Conservation (phyloP, 805 yeast species). For the Danielia reshetovae region DNA sequence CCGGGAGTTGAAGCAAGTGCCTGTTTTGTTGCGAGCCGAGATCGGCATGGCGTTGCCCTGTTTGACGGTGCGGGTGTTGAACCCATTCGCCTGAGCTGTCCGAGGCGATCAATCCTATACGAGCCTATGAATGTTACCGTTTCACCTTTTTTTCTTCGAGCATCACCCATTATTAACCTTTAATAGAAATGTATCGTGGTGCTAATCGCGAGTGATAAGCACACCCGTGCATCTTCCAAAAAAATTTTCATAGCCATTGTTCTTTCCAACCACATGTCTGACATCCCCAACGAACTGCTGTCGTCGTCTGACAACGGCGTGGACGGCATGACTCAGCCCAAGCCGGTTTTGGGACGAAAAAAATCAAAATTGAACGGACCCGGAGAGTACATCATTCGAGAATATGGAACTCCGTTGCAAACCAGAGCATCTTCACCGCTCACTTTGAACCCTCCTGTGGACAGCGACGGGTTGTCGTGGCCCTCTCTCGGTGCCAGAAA, state of each 20-base stretch:
- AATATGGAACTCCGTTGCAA: slow-evolving; percentile 53
- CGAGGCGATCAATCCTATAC: neutral
- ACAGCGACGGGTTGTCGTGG: slow-evolving; percentile 90
- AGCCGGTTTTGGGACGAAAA: slow-evolving; percentile 9
- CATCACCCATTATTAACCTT: no score
- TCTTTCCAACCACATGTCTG: no score
- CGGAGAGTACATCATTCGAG: slow-evolving; percentile 10
- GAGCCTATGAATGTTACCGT: neutral
- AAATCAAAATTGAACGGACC: slow-evolving; percentile 18
- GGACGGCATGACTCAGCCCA: slow-evolving; percentile 1
- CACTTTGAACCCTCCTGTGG: slow-evolving; percentile 80
- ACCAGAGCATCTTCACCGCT: slow-evolving; percentile 81
- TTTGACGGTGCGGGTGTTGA: slow-evolving; percentile 83
- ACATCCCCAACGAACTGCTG: no score
- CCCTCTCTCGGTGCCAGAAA: slow-evolving; percentile 82
- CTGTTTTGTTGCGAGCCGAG: slow-evolving; percentile 84
- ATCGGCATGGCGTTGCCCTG: slow-evolving; percentile 96
- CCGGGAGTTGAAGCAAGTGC: slow-evolving; percentile 70
- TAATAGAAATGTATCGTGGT: no score
- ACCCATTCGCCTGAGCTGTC: slow-evolving; percentile 57
- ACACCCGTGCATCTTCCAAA: neutral
- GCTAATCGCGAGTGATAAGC: no score
- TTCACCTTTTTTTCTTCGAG: no score
- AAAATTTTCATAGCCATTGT: neutral
- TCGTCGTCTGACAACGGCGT: slow-evolving; percentile 1